Base-by-base conservation (phyloP, 1,139 yeast genomes). In the Nakaseomyces glabratus region DNA sequence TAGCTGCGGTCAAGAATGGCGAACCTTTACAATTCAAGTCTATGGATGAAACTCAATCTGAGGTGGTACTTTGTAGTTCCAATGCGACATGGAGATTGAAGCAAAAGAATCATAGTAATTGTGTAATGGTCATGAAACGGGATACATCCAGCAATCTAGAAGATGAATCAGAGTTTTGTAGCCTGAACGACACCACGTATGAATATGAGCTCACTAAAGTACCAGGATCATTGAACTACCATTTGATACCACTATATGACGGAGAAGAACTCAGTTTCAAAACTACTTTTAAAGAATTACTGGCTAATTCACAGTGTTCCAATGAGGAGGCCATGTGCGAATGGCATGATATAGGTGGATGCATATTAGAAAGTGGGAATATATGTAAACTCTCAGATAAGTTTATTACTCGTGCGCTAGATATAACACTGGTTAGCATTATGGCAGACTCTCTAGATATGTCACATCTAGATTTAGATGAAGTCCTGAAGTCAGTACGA, bases 61-160 rank as follows among this genome's bases (percentile, higher is more conserved):
- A 69, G 29, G 66, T 81, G 16, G 82, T 77, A 18, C 55, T 82
- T n/a, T 78, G 88, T 41, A 71, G 93, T 1, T 49, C 60, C 6
- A 46, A 61, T 25, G 57, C 65, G 36, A 80, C 94, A 0, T 85
- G 74, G 71, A 65, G 65, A 36, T 52, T 86, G 14, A 68, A 88
- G 32, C 88, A 81, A 48, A 78, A 82, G 66, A 82, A 84, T 53
- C 96, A 88, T 56, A 82, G 95, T 7, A 86, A 88, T 55, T 71
- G 93, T 1, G 76, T 82, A 9, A 56, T 85, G 46, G 47, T 86
- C 21, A 58, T 75, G 55, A 41, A 40, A 16, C 51, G 47, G 24
- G 21, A 17, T 4, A 5, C 15, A 4, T n/a, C n/a, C n/a, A 4
- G 15, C 6, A 13, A 12, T 12, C 10, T 15, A 4, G 16, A 11